A percentile compares a stretch with the other conserved stretches of the same genome.
Evolutionary conservation across 116 monocot genomes (phyloP).

Genomic region (Papilionanthe hybrid): DNA sequence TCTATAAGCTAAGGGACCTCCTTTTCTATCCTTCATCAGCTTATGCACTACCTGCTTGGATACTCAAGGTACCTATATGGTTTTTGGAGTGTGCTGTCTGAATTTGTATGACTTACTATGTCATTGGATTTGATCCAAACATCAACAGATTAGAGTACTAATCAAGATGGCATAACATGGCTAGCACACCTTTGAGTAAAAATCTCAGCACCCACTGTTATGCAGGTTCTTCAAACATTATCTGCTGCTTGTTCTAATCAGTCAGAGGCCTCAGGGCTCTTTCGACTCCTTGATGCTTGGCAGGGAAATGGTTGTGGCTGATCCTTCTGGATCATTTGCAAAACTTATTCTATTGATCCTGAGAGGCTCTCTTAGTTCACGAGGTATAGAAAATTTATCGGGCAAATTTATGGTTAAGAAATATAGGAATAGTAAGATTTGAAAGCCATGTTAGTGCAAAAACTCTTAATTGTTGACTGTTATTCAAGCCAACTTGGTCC

Average conservation of each 20-base stretch:
- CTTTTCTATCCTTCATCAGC: conserved; percentile 83
- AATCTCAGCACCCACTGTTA: background rate
- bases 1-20: conserved; percentile 82
- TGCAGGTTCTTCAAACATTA: conserved; percentile 54
- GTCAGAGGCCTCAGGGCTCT: conserved; percentile 50
- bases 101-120: conserved; percentile 54
- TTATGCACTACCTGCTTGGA: conserved; percentile 68
- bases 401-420: background rate
- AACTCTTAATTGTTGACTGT: no score
- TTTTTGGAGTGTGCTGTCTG: conserved; percentile 52
- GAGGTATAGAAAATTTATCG: conserved; percentile 18
- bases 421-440: background rate
- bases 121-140: conserved; percentile 70
- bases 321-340: conserved; percentile 37
- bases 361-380: conserved; percentile 44
- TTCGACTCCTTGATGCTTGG: conserved; percentile 42
- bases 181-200: background rate
- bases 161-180: background rate
- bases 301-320: conserved; percentile 48
- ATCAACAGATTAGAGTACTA: conserved; percentile 26
- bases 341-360: conserved; percentile 26
- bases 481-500: background rate
- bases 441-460: no score
- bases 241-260: conserved; percentile 37
- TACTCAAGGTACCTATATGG: conserved; percentile 65